Base-by-base conservation (phyloP, 2,329 filamentous ascomycete species). In the Pseudocercospora vitis region DNA sequence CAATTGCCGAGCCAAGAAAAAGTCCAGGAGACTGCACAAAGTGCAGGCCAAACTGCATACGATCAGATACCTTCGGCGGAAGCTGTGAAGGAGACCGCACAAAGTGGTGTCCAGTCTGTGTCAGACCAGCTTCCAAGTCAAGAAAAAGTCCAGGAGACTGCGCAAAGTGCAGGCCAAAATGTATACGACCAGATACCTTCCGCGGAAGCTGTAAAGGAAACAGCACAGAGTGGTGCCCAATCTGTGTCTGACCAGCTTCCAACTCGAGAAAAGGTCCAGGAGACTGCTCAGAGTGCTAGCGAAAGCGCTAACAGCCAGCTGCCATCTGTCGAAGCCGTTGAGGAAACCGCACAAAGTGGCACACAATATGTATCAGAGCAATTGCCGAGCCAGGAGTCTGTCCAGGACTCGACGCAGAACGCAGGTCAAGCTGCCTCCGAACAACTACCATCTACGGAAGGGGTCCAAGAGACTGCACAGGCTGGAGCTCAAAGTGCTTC, bases 381-480 rank as follows among this genome's bases (percentile, higher is more conserved):
- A 19, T 18, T 37, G 33, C 33, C 33, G 21, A 37, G 33, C 12
- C 33, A 37, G 7, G 33, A 37, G 16, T 18, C 16, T 37, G 33
- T 37, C 16, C 33, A 37, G 7, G 12, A 37, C 4, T 42, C 37
- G 21, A 42, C 37, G 14, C 18, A 42, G 14, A 42, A 42, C 9
- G 37, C 37, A n/a, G 26, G 26, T 11, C 26, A 29, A 29, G 26
- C 49, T 51, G 49, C 28, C 7, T 48, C 23, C 12, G 11, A 49
- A 14, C 12, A 37, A 5, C 4, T 49, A n/a, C 46, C 51, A 28
- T 49, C 45, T 9, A 33, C 46, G 11, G 45, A 53, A 23, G 35
- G 18, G 31, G 51, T 53, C 11, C 49, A 48, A 21, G 35, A 53
- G 35, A 44, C 21, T 14, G 19, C 21, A 24, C 37, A 42, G 21